Conservation (phyloP, 805 yeast species). For the Nakazawaea sp. region DNA sequence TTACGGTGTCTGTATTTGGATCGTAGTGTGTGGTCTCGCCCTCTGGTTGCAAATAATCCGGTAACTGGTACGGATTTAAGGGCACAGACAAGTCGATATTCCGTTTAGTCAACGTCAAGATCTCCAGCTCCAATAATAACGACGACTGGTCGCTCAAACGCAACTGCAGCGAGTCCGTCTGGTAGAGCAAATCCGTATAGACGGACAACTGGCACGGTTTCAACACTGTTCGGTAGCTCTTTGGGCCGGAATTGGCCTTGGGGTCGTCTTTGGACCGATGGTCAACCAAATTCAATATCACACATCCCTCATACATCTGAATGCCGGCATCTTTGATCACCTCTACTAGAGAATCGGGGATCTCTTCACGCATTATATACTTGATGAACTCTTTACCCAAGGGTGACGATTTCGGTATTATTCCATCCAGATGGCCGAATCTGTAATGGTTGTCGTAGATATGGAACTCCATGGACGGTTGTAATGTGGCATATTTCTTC, state of each 20-base stretch:
- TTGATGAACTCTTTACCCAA: slow-evolving; percentile 74
- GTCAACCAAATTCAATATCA: slow-evolving; percentile 81
- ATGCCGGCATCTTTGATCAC: slow-evolving; percentile 83
- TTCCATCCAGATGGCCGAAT: slow-evolving; percentile 84
- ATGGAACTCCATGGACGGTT: slow-evolving; percentile 83
- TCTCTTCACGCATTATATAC: slow-evolving; percentile 72
- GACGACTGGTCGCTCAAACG: slow-evolving; percentile 75
- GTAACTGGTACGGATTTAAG: slow-evolving; percentile 53
- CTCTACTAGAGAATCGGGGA: slow-evolving; percentile 87
- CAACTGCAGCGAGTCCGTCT: slow-evolving; percentile 70
- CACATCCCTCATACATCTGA: slow-evolving; percentile 82
- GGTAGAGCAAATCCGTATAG: slow-evolving; percentile 79
- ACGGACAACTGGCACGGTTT: slow-evolving; percentile 75
- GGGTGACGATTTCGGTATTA: slow-evolving; percentile 74
- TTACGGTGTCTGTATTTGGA: slow-evolving; percentile 20
- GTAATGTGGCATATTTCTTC: slow-evolving; percentile 66
- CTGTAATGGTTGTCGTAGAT: slow-evolving; percentile 88
- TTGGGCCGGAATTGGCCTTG: slow-evolving; percentile 35
- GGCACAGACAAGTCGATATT: slow-evolving; percentile 72
- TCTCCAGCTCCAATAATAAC: slow-evolving; percentile 81
- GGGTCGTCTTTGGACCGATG: slow-evolving; percentile 47
- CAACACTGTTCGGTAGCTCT: slow-evolving; percentile 69
- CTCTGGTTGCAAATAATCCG: slow-evolving; percentile 42
- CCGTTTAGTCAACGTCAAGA: slow-evolving; percentile 70
- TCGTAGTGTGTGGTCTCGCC: slow-evolving; percentile 34